Conservation (phyloP, 208 protist species). For the Herpetomonas tarakana region DNA sequence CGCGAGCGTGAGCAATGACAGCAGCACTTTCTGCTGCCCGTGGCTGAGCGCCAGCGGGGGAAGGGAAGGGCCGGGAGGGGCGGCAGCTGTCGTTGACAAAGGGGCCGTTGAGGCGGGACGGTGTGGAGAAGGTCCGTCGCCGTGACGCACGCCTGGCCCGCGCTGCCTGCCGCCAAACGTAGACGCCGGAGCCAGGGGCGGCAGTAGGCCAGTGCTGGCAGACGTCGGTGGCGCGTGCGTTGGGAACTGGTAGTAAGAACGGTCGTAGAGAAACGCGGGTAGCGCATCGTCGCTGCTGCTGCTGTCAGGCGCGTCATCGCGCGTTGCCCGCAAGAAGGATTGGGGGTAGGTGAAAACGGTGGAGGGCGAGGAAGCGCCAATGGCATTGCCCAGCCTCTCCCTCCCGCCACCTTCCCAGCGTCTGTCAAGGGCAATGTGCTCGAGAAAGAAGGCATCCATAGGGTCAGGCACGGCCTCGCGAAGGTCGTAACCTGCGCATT, state of each 20-base stretch:
- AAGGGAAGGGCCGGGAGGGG: background rate
- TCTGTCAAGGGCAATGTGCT: background rate
- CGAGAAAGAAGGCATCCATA: background rate
- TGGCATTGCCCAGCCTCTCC: too few relatives aligned
- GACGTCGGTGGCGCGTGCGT: too few relatives aligned
- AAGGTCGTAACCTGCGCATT: background rate
- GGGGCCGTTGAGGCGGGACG: background rate
- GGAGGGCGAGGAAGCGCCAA: too few relatives aligned
- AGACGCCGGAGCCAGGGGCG: too few relatives aligned
- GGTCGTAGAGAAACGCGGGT: background rate
- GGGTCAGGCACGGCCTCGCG: background rate
- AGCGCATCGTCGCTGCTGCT: background rate
- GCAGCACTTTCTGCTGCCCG: conserved; percentile 32
- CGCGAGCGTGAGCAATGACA: conserved; percentile 54
- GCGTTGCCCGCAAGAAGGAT: background rate
- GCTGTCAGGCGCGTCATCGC: background rate
- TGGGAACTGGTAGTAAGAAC: background rate
- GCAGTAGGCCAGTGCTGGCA: too few relatives aligned
- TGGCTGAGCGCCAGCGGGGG: conserved; percentile 4
- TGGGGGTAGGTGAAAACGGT: background rate
- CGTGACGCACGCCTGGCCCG: too few relatives aligned
- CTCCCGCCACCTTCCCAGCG: too few relatives aligned
- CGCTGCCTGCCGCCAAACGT: too few relatives aligned
- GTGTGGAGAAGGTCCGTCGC: too few relatives aligned
- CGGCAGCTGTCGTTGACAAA: background rate